Evolutionary conservation across 192 early-diverging fungal species (phyloP).

Genomic region (Umbelopsis sp.): DNA sequence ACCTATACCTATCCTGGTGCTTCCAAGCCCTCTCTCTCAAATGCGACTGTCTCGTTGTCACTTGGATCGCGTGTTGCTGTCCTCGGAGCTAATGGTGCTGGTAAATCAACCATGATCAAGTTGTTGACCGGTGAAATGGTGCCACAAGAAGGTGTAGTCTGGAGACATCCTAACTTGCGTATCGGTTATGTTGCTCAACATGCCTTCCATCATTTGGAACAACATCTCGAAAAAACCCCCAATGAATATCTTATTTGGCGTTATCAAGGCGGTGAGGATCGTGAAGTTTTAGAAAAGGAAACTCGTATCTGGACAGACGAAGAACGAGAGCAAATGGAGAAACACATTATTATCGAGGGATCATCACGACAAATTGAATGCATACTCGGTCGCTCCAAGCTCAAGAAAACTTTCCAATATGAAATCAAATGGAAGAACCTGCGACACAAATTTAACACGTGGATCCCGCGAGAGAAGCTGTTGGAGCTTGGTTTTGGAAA

Average conservation of each 20-base stretch:
- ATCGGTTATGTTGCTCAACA: slow-evolving; percentile 88
- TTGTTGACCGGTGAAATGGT: slow-evolving; percentile 74
- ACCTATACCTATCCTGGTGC: slow-evolving; percentile 79
- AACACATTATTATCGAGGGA: slow-evolving; percentile 53
- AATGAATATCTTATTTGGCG: slow-evolving; percentile 87
- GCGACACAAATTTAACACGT: slow-evolving; percentile 68
- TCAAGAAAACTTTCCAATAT: slow-evolving; percentile 81
- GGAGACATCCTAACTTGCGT: slow-evolving; percentile 84
- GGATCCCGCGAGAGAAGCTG: slow-evolving; percentile 71
- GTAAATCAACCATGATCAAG: slow-evolving; percentile 87
- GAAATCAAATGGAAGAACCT: slow-evolving; percentile 75
- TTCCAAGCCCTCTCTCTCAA: slow-evolving; percentile 57
- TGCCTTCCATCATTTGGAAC: slow-evolving; percentile 86
- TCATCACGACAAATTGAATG: slow-evolving; percentile 63
- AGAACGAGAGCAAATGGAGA: slow-evolving; percentile 70
- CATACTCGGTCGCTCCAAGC: slow-evolving; percentile 73
- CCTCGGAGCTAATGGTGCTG: slow-evolving; percentile 84
- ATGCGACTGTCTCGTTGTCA: slow-evolving; percentile 69
- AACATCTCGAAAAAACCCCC: slow-evolving; percentile 81
- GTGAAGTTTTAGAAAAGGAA: slow-evolving; percentile 73
- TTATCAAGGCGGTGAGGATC: slow-evolving; percentile 78
- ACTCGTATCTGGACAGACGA: slow-evolving; percentile 67
- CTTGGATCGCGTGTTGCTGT: slow-evolving; percentile 82
- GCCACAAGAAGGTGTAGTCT: slow-evolving; percentile 69
- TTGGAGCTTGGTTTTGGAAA: slow-evolving; percentile 75